Percentiles rank a stretch among this genome's conserved stretches.
Evolutionary conservation across 805 yeast species (phyloP).

Genomic region (Isabelozyma gotoi): DNA sequence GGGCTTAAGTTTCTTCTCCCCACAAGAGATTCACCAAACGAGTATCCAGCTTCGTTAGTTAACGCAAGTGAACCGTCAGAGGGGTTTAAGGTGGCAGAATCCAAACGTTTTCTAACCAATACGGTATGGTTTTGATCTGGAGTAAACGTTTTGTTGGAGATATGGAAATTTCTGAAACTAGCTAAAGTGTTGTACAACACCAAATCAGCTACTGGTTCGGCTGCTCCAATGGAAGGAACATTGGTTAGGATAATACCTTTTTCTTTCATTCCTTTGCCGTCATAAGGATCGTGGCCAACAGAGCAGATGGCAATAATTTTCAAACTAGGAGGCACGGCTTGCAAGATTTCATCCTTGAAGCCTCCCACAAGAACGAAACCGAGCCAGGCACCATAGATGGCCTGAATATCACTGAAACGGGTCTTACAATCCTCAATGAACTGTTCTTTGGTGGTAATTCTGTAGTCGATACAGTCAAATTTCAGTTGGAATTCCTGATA

Average conservation of each 20-base stretch:
- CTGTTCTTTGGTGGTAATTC: slow-evolving; percentile 40
- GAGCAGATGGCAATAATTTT: slow-evolving; percentile 54
- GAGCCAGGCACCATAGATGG: slow-evolving; percentile 60
- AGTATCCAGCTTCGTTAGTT: slow-evolving; percentile 18
- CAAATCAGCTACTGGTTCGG: slow-evolving; percentile 72
- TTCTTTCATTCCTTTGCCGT: slow-evolving; percentile 37
- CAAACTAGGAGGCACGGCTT: slow-evolving; percentile 43
- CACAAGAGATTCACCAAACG: slow-evolving; percentile 48
- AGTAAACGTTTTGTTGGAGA: slow-evolving; percentile 45
- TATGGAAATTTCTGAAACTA: slow-evolving; percentile 56
- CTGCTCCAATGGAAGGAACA: slow-evolving; percentile 54
- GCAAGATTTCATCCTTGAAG: slow-evolving; percentile 42
- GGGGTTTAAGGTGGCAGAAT: slow-evolving; percentile 31
- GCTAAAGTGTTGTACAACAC: slow-evolving; percentile 60
- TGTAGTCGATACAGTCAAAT: slow-evolving; percentile 40
- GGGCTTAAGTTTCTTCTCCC: slow-evolving; percentile 50
- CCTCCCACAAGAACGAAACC: slow-evolving; percentile 56
- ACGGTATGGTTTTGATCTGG: slow-evolving; percentile 40
- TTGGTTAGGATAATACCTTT: slow-evolving; percentile 57
- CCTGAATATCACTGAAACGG: slow-evolving; percentile 44
- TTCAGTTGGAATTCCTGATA: slow-evolving; percentile 39
- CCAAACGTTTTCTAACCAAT: slow-evolving; percentile 40
- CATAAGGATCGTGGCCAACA: slow-evolving; percentile 57
- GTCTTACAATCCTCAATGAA: slow-evolving; percentile 40
- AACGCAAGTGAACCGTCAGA: slow-evolving; percentile 22